Base-by-base conservation (phyloP, 331 rosid genomes). In the Phaseolus coccineus region DNA sequence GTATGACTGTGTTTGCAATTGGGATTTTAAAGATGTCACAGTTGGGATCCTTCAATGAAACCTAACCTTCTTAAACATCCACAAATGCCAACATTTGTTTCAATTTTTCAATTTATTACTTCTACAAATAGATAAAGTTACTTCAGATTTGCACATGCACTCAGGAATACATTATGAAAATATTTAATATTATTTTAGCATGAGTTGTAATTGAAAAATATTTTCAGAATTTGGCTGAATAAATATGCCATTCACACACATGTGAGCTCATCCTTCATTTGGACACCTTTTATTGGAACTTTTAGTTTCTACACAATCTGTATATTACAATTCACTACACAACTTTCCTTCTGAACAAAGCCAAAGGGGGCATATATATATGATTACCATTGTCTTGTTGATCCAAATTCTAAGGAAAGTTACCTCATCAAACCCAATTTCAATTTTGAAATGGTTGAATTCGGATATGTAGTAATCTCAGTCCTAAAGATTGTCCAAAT, bases 251-350 rank as follows among this genome's bases (percentile, higher is more conserved):
- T 56, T 44, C 52, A 56, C 3, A 57, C 78, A 71, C 46, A 2
- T 33, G 73, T 50, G 73, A 4, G 1, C 6, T 48, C 25, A 70
- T 14, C 73, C 73, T 79, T 25, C 71, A 61, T 19, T 57, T 48
- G 15, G 4, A 1, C 35, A 31, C 4, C 35, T 31, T 31, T 31
- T 5, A 31, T 31, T 46, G 77, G 63, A 33, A 39, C 11, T 58
- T 69, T 46, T 58, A 0, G 52, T 69, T 51, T 59, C 8, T 24
- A 28, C 51, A 72, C 51, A 72, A 37, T 35, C 6, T 39, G 46
- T 40, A 8, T 8, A 40, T 40, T 40, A 0, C 12, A 40, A 40
- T 40, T 40, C 11, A 19, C 42, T 28, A 24, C 48, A 7, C 40
- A 48, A 52, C 30, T 66, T 19, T 63, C 46, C 66, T 77, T 67